These are phyloP conservation scores for Citrus inodora DNA, from an alignment of 345 rosid species.

Conservation along the genomic window DNA sequence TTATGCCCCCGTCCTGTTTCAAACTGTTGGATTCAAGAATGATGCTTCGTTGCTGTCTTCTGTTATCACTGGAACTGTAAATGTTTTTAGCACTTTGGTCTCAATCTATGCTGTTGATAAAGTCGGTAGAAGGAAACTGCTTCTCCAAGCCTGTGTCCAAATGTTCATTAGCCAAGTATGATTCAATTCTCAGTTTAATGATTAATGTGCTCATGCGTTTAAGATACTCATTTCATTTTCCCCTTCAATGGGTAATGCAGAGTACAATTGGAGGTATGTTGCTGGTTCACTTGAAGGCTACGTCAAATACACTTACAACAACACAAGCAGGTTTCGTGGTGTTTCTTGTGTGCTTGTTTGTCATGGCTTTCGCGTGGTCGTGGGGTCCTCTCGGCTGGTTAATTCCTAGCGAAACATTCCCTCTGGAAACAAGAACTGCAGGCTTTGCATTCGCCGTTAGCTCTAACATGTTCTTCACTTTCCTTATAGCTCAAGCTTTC, in stretches of 20 bases:
- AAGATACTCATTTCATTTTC: not conserved
- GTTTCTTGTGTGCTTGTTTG: slow-evolving; percentile 52
- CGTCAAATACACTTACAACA: slow-evolving; percentile 29
- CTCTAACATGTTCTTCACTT: slow-evolving; percentile 80
- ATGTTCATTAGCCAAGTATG: slow-evolving; percentile 32
- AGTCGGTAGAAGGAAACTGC: slow-evolving; percentile 32
- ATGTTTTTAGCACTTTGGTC: slow-evolving; percentile 36
- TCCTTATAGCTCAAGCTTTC: slow-evolving; percentile 77
- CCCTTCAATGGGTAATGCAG: slow-evolving; percentile 14
- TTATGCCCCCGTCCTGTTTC: slow-evolving; percentile 35
- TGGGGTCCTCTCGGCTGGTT: slow-evolving; percentile 90
- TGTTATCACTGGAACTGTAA: slow-evolving; percentile 25
- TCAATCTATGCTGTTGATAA: slow-evolving; percentile 31
- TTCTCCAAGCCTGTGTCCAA: slow-evolving; percentile 45
- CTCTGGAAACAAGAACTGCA: slow-evolving; percentile 57
- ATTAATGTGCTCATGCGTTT: not conserved
- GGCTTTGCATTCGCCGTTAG: slow-evolving; percentile 64
- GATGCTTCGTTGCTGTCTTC: slow-evolving; percentile 28
- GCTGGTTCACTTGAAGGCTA: slow-evolving; percentile 25
- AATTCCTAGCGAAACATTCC: slow-evolving; percentile 68
- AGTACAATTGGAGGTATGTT: slow-evolving; percentile 47
- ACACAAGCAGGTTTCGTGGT: slow-evolving; percentile 41
- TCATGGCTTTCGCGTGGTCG: slow-evolving; percentile 73
- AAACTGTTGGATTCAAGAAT: slow-evolving; percentile 34
- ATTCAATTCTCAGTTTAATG: not conserved